Evolutionary conservation across 2,329 filamentous ascomycete genomes (phyloP).

Genomic region (Venturia effusa): DNA sequence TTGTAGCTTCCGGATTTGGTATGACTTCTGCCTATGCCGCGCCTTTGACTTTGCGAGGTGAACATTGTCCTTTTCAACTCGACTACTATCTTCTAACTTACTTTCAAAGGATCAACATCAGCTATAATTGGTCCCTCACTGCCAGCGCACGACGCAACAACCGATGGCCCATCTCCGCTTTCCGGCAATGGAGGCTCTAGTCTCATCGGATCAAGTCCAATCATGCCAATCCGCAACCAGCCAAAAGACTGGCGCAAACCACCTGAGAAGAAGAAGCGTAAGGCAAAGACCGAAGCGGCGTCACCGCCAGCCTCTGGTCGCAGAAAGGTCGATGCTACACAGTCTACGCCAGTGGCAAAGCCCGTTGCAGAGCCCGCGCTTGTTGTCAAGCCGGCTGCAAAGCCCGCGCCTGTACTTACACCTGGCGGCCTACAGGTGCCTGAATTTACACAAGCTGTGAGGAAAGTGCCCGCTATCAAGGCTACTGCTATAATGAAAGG

Average conservation of each 20-base stretch:
- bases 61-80: no score
- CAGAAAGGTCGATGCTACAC: neutral
- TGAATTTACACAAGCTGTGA: neutral
- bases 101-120: neutral
- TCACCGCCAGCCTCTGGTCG: neutral
- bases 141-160: neutral
- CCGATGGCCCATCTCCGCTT: neutral
- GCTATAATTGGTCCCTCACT: neutral
- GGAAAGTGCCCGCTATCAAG: neutral
- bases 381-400: no score
- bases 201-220: neutral
- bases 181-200: neutral
- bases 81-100: neutral
- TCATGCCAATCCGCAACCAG: neutral
- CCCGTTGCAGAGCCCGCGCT: neutral
- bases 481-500: neutral
- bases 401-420: neutral
- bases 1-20: neutral
- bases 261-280: neutral
- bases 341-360: neutral
- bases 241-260: neutral
- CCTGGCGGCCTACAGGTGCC: neutral
- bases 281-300: neutral
- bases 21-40: neutral
- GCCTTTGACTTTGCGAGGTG: neutral